phyloP scores from a whole-genome alignment of 768 basidiomycete species.

The Gautieria morchelliformis region DNA sequence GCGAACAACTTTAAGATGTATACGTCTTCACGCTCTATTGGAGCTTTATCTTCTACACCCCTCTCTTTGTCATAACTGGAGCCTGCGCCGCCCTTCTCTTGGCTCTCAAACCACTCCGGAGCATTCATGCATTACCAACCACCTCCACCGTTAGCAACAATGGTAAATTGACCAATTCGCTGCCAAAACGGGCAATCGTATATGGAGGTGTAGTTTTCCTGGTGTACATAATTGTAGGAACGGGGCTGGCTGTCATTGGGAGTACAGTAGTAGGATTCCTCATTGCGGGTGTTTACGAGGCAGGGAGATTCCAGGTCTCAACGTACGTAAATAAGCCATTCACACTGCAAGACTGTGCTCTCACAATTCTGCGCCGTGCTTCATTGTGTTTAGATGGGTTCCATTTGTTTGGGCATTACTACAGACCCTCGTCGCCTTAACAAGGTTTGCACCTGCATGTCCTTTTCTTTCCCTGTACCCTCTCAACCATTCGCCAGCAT shows the following conservation, averaged over 20 bases:
- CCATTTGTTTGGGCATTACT: constrained; percentile 6
- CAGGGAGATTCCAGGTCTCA: constrained; percentile 5
- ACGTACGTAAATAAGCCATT: not conserved
- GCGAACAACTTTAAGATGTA: not conserved
- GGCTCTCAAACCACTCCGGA: not conserved
- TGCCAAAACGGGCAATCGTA: not conserved
- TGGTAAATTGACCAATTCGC: not conserved
- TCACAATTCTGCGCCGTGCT: not conserved
- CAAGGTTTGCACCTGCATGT: not conserved
- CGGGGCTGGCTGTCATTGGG: not conserved
- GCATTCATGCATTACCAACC: not conserved
- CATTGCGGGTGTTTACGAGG: constrained; percentile 6
- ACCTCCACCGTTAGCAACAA: not conserved
- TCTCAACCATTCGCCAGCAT: not conserved
- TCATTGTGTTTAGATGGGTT: constrained; percentile 3
- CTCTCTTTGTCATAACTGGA: constrained; percentile 3
- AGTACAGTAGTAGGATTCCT: constrained; percentile 5
- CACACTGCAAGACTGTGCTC: no score
- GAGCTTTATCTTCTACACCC: constrained; percentile 5
- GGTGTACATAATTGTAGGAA: not conserved
- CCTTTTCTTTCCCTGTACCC: not conserved
- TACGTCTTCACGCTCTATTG: constrained; percentile 7
- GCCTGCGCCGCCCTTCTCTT: constrained; percentile 1
- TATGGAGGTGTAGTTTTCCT: constrained; percentile 1
- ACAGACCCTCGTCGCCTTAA: constrained; percentile 6